Base-by-base conservation (phyloP, 2,329 filamentous ascomycete genomes). In the Nemania bipapillata region DNA sequence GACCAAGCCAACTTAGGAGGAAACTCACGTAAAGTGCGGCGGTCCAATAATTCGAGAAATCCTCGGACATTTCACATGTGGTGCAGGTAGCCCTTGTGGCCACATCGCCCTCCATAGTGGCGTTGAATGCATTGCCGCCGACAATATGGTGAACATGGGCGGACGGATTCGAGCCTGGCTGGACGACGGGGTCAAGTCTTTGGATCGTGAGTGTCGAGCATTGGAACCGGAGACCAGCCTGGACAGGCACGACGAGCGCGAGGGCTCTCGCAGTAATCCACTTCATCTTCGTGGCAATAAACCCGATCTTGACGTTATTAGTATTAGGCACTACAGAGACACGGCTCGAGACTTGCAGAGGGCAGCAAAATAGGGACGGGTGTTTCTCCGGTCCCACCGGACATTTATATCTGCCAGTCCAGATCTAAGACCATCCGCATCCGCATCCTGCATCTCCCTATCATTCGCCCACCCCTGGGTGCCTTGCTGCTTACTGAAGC, bases 1-100 rank as follows among this genome's bases (percentile, higher is more conserved):
- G 5, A 24, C 58, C 24, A 22, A 20, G 6, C 8, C 28, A n/a
- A n/a, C n/a, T n/a, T n/a, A 15, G 50, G 28, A 6, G 11, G 28
- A n/a, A 54, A 54, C 50, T 54, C 50, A 54, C 50, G 30, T 56
- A 63, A 28, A 63, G 61, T 5, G 66, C 22, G 9, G 66, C 66
- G 11, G 66, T 75, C 74, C 74, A 75, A 42, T 76, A 76, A 42
- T 76, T 76, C 37, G 70, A 73, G 32, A 75, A 72, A 61, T 76
- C 73, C 35, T 75, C 73, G 2, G 71, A 35, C 67, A 73, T 73
- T 32, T 74, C 66, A 56, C 73, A 75, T n/a, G 73, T 75, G 9
- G 75, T 76, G 55, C 75, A 76, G 28, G 71, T 70, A 26, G 70
- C 70, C 54, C 67, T 61, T 4, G 35, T 0, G 17, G 65, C 42